Percentiles rank a stretch among this genome's conserved stretches.
Evolutionary conservation across 495 filamentous ascomycete species (phyloP).

Genomic region (Trichoderma virens): DNA sequence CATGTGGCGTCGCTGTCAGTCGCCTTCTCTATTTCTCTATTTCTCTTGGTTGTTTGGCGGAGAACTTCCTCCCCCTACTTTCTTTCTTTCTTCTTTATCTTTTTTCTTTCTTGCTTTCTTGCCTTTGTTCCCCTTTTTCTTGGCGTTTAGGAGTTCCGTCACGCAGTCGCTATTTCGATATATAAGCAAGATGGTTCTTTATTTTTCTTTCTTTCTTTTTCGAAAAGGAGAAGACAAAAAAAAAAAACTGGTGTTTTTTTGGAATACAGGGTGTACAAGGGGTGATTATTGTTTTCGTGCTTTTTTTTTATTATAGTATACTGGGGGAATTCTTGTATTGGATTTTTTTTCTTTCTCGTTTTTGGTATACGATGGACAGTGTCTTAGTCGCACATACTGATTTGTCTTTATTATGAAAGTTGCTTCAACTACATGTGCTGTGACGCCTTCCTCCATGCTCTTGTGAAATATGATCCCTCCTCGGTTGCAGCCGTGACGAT

Average conservation of each 20-base stretch:
- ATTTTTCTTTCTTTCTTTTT: no score
- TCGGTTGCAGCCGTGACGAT: not conserved
- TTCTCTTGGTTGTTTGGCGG: not conserved
- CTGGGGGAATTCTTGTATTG: no score
- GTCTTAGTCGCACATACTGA: not conserved
- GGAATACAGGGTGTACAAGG: not conserved
- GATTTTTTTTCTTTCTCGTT: not conserved
- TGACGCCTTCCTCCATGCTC: not conserved
- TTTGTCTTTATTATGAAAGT: not conserved
- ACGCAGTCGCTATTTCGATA: no score
- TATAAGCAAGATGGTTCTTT: not conserved
- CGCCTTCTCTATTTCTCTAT: not conserved
- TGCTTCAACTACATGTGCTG: no score
- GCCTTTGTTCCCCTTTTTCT: not conserved
- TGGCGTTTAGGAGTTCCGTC: no score
- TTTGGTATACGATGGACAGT: not conserved
- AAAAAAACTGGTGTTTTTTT: not conserved
- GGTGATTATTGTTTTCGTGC: not conserved
- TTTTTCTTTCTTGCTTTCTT: not conserved
- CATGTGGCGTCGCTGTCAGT: no score
- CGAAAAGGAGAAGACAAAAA: no score
- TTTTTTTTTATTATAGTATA: no score
- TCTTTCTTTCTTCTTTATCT: not conserved
- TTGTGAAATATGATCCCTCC: not conserved
- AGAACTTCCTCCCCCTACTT: not conserved